phyloP scores from a whole-genome alignment of 2,329 filamentous ascomycete genomes.

The Endoconidiophora polonica region DNA sequence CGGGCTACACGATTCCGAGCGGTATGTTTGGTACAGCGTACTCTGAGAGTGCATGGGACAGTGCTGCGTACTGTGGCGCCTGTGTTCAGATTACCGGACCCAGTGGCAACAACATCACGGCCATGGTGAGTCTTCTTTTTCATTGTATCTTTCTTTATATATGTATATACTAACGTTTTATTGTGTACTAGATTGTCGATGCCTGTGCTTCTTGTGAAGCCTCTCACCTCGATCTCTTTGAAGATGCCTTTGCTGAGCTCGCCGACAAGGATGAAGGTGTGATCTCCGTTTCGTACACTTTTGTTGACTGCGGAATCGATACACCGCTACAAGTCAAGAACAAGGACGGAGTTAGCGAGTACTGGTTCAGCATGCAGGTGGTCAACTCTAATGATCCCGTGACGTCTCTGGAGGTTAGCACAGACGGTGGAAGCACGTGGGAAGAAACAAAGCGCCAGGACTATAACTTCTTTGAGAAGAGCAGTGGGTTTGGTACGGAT shows the following conservation, averaged over 20 bases:
- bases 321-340: conserved; percentile 26
- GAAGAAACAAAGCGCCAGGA: conserved; percentile 32
- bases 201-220: conserved; percentile 26
- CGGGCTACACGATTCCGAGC: conserved; percentile 42
- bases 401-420: conserved; percentile 40
- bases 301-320: conserved; percentile 26
- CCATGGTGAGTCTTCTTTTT: conserved; percentile 34
- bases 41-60: conserved; percentile 39
- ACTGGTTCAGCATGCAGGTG: conserved; percentile 37
- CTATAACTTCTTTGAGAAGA: conserved; percentile 48
- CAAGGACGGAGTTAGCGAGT: conserved; percentile 27
- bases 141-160: background rate
- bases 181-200: conserved; percentile 24
- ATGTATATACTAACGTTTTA: conserved; percentile 2
- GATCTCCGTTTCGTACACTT: conserved; percentile 22
- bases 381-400: conserved; percentile 44
- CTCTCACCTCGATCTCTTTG: conserved; percentile 29
- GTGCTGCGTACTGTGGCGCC: conserved; percentile 38
- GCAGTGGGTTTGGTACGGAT: conserved; percentile 36
- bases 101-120: conserved; percentile 39
- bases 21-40: conserved; percentile 45
- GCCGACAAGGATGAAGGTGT: conserved; percentile 22
- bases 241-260: conserved; percentile 25
- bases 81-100: conserved; percentile 44
- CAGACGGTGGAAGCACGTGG: conserved; percentile 42